Evolutionary conservation across 768 basidiomycete genomes (phyloP), one percentile per base, ranked within the genome.

Genomic region (Hericium coralloides): DNA sequence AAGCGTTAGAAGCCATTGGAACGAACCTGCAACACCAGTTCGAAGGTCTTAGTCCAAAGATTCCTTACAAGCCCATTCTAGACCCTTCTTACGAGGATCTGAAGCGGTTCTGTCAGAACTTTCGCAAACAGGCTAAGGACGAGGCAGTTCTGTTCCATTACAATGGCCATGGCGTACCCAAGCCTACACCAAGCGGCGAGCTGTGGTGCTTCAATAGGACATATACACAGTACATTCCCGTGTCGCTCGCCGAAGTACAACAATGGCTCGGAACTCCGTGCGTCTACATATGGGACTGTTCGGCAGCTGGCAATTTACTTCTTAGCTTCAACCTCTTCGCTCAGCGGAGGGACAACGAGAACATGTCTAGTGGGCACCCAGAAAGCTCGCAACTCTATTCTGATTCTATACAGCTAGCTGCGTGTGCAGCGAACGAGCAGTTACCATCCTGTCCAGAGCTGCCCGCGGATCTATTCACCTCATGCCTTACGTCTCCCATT

Each of bases 281-380:
- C 31, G 92, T 98, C 26, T 98, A 95, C 69, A 92, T 99, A 55
- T 99, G 97, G 97, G 97, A 99, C 67, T 98, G 95, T 69, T 95
- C 93, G 2, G 91, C 92, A n/a, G 95, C 97, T 2, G 97, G 97
- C 1, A 84, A 98, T 70, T 83, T 98, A 45, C 74, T 98, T 31
- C 79, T 81, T 54, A 98, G 97, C 71, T 97, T 95, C 71, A 90
- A 89, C 67, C 75, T 72, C 49, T 86, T 87, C 61, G 89, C 90
- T 3, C 80, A 88, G 62, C 77, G 82, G 37, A 82, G 88, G 17
- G 87, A 92, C 63, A 78, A 82, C 31, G 88, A 92, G 55, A 18
- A 78, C 76, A 53, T 72, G 77, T 60, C 70, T 70, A 59, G 80
- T 1, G 84, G 84, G 10, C 81, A 81, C 10, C 77, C 82, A 39